Evolutionary conservation across 345 rosid species (phyloP).

Genomic region (Eucalyptus sp.): DNA sequence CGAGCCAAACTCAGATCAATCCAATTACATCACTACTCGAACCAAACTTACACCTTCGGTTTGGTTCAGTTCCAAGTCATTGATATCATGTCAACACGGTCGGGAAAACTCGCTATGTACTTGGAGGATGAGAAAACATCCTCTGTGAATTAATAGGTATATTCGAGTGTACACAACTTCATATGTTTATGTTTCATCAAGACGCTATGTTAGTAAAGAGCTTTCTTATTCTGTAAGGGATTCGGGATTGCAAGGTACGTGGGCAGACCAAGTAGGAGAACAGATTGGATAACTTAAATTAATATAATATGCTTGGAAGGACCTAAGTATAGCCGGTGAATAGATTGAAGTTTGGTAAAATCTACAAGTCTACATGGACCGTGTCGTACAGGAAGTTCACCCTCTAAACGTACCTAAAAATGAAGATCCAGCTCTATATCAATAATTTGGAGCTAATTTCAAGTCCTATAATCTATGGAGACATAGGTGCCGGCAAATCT

Average conservation of each 20-base stretch:
- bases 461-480: not conserved
- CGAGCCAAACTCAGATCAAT: not conserved
- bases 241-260: not conserved
- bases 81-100: not conserved
- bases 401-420: not conserved
- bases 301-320: not conserved
- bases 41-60: not conserved
- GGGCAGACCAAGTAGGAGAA: not conserved
- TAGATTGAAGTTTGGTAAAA: not conserved
- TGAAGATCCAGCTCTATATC: not conserved
- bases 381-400: accelerated
- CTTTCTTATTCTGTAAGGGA: not conserved
- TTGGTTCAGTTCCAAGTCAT: not conserved
- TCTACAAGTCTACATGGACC: not conserved
- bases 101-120: not conserved
- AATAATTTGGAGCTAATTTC: not conserved
- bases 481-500: not conserved
- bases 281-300: no score
- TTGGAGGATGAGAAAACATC: not conserved
- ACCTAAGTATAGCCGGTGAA: not conserved
- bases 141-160: not conserved
- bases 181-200: not conserved
- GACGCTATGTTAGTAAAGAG: not conserved
- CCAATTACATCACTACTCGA: not conserved
- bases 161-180: not conserved